Evolutionary conservation across 352 stramenopile species (phyloP).

Genomic region (Phytopythium montanum): DNA sequence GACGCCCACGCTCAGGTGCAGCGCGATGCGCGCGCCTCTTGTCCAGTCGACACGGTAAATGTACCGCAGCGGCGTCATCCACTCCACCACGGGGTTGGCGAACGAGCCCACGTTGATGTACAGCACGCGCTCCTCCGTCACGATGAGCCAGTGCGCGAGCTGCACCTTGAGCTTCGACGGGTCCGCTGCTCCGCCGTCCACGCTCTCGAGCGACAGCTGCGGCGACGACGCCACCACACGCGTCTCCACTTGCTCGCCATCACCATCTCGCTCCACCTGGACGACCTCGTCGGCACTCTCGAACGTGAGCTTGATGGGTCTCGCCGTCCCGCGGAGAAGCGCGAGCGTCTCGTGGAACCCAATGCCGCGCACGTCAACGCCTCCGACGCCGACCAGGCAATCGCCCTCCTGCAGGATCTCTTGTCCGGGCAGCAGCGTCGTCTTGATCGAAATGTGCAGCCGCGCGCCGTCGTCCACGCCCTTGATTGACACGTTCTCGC

Average conservation of each 20-base stretch:
- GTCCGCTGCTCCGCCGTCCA: constrained; percentile 33
- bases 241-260: constrained; percentile 1
- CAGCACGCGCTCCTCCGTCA: constrained; percentile 81
- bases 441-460: constrained; percentile 57
- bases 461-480: constrained; percentile 47
- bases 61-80: constrained; percentile 87
- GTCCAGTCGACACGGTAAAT: constrained; percentile 82
- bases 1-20: constrained; percentile 82
- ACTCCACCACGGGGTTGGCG: constrained; percentile 76
- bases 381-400: constrained; percentile 64
- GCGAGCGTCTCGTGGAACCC: constrained; percentile 84
- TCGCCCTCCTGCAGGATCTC: constrained; percentile 78
- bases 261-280: constrained; percentile 11
- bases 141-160: constrained; percentile 82
- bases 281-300: constrained; percentile 76
- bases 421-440: constrained; percentile 44
- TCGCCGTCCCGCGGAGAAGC: constrained; percentile 65
- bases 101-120: constrained; percentile 86
- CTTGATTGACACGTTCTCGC: constrained; percentile 86
- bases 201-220: background rate
- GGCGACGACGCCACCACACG: background rate
- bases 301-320: constrained; percentile 77
- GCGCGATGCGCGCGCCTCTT: constrained; percentile 50
- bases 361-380: constrained; percentile 79
- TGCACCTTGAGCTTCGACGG: constrained; percentile 59